A percentile compares a stretch with the other conserved stretches of the same genome.
phyloP scores from a whole-genome alignment of 495 filamentous ascomycete species.

The Talaromyces ruber region DNA sequence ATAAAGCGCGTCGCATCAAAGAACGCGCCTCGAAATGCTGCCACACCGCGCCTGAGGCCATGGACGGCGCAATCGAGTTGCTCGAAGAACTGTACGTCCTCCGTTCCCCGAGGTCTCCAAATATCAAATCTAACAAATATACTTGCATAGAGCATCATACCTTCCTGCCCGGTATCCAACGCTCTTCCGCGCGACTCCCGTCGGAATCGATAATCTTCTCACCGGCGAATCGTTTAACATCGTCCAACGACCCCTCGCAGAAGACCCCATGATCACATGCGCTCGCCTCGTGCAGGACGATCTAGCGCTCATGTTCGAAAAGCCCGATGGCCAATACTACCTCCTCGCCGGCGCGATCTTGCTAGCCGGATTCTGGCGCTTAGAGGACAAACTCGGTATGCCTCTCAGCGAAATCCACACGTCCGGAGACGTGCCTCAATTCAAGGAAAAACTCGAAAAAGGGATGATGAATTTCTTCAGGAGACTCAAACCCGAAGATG shows the following conservation, averaged over 20 bases:
- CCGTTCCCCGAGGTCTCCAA: neutral
- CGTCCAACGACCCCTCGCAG: constrained; percentile 51
- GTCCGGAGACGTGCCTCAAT: constrained; percentile 71
- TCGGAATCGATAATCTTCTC: constrained; percentile 61
- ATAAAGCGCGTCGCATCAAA: constrained; percentile 61
- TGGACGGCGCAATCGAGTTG: constrained; percentile 69
- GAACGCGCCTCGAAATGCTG: constrained; percentile 66
- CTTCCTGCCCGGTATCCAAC: constrained; percentile 74
- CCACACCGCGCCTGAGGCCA: constrained; percentile 64
- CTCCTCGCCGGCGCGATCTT: constrained; percentile 73
- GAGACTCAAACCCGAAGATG: constrained; percentile 52
- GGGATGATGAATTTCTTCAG: constrained; percentile 79
- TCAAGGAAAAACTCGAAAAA: constrained; percentile 66
- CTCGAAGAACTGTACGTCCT: constrained; percentile 58
- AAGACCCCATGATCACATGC: constrained; percentile 76
- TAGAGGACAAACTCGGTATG: constrained; percentile 83
- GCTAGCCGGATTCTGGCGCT: constrained; percentile 80
- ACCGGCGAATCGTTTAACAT: constrained; percentile 72
- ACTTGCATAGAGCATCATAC: constrained; percentile 43
- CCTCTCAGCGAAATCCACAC: constrained; percentile 76
- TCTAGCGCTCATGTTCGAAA: constrained; percentile 79
- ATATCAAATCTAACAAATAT: neutral
- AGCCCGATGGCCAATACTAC: constrained; percentile 72
- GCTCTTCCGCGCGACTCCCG: constrained; percentile 55
- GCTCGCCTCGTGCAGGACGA: constrained; percentile 78